Conservation (phyloP, 2,329 filamentous ascomycete genomes). For the Colletotrichum godetiae region DNA sequence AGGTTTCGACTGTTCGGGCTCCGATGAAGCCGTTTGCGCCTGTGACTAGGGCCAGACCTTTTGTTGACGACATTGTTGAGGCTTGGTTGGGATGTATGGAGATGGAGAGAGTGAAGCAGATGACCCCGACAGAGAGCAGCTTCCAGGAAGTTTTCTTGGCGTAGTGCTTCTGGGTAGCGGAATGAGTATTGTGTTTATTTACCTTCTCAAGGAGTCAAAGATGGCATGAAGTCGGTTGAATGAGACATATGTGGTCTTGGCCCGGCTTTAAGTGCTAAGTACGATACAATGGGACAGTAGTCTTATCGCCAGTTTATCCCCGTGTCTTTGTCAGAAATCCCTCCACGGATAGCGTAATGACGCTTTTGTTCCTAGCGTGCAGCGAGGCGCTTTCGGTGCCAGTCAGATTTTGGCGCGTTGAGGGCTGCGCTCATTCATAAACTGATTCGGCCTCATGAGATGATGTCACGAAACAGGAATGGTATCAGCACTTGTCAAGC, state of each 20-base stretch:
- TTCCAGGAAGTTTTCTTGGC: no score
- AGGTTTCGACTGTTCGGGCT: conserved; percentile 47
- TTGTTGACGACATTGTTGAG: conserved; percentile 2
- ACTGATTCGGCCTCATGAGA: background rate
- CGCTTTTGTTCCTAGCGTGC: background rate
- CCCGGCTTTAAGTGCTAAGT: background rate
- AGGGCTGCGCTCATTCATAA: background rate
- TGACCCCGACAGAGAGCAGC: background rate
- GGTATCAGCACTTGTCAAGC: no score
- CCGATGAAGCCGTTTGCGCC: conserved; percentile 55
- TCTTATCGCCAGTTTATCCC: background rate
- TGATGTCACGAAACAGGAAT: no score
- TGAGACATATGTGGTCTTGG: background rate
- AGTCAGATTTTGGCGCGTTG: background rate
- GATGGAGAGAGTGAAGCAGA: background rate
- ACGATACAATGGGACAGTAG: background rate
- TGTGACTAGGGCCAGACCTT: conserved; percentile 45
- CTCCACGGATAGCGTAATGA: background rate
- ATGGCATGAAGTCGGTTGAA: background rate
- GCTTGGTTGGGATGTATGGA: background rate
- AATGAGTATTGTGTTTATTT: no score
- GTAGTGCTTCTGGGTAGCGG: no score
- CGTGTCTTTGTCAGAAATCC: background rate
- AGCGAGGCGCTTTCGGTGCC: background rate
- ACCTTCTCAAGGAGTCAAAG: no score